Evolutionary conservation across 2,329 filamentous ascomycete genomes (phyloP).

Genomic region (Colletotrichum tanaceti): DNA sequence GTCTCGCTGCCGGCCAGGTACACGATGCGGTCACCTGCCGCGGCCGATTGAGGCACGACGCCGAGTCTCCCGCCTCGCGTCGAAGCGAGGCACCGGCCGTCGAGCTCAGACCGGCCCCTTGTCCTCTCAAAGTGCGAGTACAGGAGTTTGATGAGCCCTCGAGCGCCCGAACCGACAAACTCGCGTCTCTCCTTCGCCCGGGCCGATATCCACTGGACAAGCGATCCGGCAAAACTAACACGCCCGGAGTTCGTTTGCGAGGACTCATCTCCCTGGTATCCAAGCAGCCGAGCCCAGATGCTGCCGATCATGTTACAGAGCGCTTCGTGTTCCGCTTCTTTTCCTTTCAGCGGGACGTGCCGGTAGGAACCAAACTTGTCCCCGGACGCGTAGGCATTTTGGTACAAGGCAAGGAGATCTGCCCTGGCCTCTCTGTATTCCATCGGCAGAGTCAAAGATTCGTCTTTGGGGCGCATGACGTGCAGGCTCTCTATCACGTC

Average conservation of each 20-base stretch:
- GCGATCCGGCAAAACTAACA: not conserved
- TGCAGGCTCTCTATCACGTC: not conserved
- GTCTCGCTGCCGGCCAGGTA: slow-evolving; percentile 3
- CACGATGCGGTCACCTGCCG: not conserved
- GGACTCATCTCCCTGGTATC: not conserved
- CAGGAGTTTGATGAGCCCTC: not conserved
- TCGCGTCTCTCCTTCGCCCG: slow-evolving; percentile 10
- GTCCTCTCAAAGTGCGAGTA: not conserved
- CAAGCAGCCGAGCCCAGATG: not conserved
- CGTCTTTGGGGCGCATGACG: not conserved
- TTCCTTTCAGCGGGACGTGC: slow-evolving; percentile 14
- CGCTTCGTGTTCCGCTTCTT: not conserved
- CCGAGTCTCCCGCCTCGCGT: not conserved
- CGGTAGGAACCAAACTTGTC: slow-evolving; percentile 16
- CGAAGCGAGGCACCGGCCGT: not conserved
- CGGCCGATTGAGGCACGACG: not conserved
- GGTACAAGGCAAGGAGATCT: not conserved
- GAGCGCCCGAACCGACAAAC: slow-evolving; percentile 1
- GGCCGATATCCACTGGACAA: not conserved
- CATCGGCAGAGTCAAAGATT: not conserved
- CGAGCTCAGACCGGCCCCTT: not conserved
- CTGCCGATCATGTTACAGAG: not conserved
- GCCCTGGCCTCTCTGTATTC: not conserved
- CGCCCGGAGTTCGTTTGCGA: not conserved
- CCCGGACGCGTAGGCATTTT: not conserved